Percentiles rank a stretch among this genome's conserved stretches.
These are phyloP conservation scores for Lepiota subincarnata DNA, from an alignment of 768 basidiomycete genomes.

Conservation along the genomic window DNA sequence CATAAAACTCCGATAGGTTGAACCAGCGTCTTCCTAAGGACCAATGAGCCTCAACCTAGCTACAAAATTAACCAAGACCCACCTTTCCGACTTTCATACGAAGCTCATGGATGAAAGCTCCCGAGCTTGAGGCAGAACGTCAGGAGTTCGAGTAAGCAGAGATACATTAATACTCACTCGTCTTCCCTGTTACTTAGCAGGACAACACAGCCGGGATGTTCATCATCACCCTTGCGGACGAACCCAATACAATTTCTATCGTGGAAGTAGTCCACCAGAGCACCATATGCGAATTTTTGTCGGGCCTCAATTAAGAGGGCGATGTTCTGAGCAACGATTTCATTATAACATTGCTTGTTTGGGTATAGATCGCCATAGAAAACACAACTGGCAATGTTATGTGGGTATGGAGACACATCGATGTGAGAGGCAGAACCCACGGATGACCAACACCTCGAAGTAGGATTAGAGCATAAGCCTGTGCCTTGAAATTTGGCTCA, in stretches of 20 bases:
- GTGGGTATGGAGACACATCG: not conserved
- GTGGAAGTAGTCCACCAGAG: conserved; percentile 54
- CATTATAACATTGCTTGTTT: conserved; percentile 62
- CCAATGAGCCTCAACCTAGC: not conserved
- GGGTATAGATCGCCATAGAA: conserved; percentile 85
- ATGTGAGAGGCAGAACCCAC: conserved; percentile 38
- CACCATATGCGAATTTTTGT: conserved; percentile 64
- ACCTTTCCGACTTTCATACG: conserved; percentile 69
- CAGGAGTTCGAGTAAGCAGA: not conserved
- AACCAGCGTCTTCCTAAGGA: conserved; percentile 30
- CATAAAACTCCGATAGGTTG: conserved; percentile 47
- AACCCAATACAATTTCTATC: conserved; percentile 68
- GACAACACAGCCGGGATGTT: conserved; percentile 62
- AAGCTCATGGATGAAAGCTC: conserved; percentile 37
- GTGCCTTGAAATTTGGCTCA: conserved; percentile 64
- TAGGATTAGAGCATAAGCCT: conserved; percentile 79
- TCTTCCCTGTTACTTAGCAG: conserved; percentile 59
- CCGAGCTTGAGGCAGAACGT: conserved; percentile 20
- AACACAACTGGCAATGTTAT: conserved; percentile 53
- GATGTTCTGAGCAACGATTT: conserved; percentile 46
- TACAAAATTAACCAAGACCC: conserved; percentile 21
- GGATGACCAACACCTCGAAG: conserved; percentile 68
- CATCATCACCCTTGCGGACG: conserved; percentile 56
- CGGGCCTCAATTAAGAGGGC: conserved; percentile 55
- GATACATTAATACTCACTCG: conserved; percentile 23